Base-by-base conservation (phyloP, 805 yeast species). In the Cephaloascus fragrans region DNA sequence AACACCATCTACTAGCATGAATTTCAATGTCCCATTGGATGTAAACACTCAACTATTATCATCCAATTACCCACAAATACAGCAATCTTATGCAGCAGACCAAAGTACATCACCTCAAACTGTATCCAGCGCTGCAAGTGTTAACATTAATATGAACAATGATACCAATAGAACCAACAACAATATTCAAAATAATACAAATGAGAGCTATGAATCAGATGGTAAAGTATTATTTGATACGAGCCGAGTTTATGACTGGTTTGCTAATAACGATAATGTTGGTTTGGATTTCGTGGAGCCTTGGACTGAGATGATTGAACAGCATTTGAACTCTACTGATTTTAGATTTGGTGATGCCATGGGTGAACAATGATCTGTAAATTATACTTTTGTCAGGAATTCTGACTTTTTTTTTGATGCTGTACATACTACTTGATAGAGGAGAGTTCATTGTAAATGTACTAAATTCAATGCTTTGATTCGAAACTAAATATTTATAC, bases 301-400 rank as follows among this genome's bases (percentile, higher is more conserved):
- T 2, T 83, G 88, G 80, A 82, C 90, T 0, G 85, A 80, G 52
- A 78, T 81, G 74, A 72, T 83, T 33, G 90, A 82, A 52, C 80
- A 77, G 47, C 85, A 79, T 43, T 70, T 75, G 42, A 57, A 56
- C 39, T 47, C 52, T 10, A 59, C 60, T 37, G 64, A 53, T 38
- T 59, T 57, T 42, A 55, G 50, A 35, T 58, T 59, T 37, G 57
- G 57, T 18, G 54, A 50, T 34, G 47, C 46, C 12, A 18, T 45
- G 35, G 15, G 33, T n/a, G 33, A 26, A n/a, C n/a, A n/a, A n/a
- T n/a, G n/a, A n/a, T n/a, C n/a, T n/a, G n/a, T n/a, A n/a, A n/a
- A n/a, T n/a, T n/a, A n/a, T n/a, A n/a, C n/a, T n/a, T n/a, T n/a
- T n/a, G n/a, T n/a, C n/a, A n/a, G n/a, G n/a, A n/a, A n/a, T n/a